These are phyloP conservation scores for Turritis glabra DNA, from an alignment of 345 rosid genomes.

Conservation along the genomic window DNA sequence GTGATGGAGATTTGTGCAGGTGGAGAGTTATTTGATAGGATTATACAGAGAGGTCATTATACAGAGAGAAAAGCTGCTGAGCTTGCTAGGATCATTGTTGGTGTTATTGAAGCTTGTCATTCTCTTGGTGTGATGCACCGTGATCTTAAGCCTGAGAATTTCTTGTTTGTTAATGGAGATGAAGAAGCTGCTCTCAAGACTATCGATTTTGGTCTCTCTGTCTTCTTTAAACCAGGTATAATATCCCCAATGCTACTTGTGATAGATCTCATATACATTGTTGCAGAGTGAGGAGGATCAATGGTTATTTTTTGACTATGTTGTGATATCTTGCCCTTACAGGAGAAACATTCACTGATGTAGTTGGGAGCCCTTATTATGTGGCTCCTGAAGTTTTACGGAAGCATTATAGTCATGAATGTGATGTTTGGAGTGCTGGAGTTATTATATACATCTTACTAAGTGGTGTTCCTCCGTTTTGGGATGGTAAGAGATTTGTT, in stretches of 20 bases:
- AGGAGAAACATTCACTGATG: constrained; percentile 86
- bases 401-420: constrained; percentile 83
- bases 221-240: constrained; percentile 84
- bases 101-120: constrained; percentile 91
- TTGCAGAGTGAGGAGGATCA: background rate
- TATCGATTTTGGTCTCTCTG: constrained; percentile 92
- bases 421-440: constrained; percentile 99
- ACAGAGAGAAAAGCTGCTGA: constrained; percentile 84
- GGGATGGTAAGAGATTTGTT: constrained; percentile 73
- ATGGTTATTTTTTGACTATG: background rate
- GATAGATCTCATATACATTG: background rate
- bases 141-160: constrained; percentile 97
- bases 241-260: background rate
- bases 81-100: constrained; percentile 74
- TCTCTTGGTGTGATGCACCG: constrained; percentile 97
- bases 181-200: constrained; percentile 83
- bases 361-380: constrained; percentile 96
- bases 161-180: constrained; percentile 63
- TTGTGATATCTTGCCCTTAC: constrained; percentile 21
- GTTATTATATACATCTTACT: constrained; percentile 87
- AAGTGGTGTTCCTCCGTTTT: constrained; percentile 95
- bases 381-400: constrained; percentile 95
- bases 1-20: constrained; percentile 96
- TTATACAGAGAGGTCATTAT: constrained; percentile 87
- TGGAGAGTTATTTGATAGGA: constrained; percentile 93